These are phyloP conservation scores for Brassica juncea DNA, from an alignment of 345 rosid genomes.

Conservation along the genomic window DNA sequence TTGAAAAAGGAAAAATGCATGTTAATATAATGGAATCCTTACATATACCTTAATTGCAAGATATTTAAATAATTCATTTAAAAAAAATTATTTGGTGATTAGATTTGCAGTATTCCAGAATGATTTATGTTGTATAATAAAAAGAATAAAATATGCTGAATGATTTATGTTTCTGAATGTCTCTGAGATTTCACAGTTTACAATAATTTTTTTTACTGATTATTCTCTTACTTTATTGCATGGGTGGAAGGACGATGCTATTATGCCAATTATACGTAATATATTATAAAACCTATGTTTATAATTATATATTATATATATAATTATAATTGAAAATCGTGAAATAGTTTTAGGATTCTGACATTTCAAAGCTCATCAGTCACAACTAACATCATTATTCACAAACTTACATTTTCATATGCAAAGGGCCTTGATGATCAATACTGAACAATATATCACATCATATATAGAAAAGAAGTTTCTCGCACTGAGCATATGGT, in stretches of 20 bases:
- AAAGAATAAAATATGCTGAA: background rate
- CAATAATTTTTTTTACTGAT: background rate
- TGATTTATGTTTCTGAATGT: background rate
- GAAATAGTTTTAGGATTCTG: background rate
- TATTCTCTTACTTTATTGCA: background rate
- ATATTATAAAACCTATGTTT: background rate
- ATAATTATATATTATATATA: background rate
- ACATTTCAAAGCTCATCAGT: background rate
- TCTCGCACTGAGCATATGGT: constrained; percentile 26
- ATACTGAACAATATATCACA: constrained; percentile 28
- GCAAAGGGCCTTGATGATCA: background rate
- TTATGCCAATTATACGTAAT: background rate
- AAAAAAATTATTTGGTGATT: background rate
- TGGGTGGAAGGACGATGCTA: background rate
- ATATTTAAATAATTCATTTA: background rate
- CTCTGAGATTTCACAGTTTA: background rate
- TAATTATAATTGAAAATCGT: background rate
- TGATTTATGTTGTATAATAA: background rate
- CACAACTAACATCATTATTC: background rate
- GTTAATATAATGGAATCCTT: background rate
- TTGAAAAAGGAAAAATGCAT: background rate
- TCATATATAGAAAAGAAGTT: constrained; percentile 21
- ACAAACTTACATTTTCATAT: background rate
- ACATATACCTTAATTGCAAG: background rate
- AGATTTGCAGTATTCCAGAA: background rate